Evolutionary conservation across 2,329 filamentous ascomycete species (phyloP).

Genomic region (Trichoderma afroharzianum): DNA sequence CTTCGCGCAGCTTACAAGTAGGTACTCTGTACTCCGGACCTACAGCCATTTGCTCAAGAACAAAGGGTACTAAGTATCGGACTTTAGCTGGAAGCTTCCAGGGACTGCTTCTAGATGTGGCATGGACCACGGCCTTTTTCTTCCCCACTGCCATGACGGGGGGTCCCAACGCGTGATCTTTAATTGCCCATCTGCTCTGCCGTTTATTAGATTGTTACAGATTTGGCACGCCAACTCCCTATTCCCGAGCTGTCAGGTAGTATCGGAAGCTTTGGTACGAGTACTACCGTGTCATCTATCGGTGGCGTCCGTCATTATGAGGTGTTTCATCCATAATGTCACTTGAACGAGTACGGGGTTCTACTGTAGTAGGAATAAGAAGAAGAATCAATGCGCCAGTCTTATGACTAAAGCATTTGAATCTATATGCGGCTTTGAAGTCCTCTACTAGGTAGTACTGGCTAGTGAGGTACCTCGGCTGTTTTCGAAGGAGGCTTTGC

Average conservation of each 20-base stretch:
- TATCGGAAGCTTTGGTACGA: neutral
- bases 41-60: neutral
- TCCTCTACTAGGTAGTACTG: neutral
- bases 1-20: neutral
- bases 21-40: neutral
- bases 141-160: neutral
- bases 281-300: neutral
- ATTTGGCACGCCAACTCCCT: neutral
- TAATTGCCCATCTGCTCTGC: neutral
- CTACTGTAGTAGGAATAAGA: neutral
- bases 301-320: neutral
- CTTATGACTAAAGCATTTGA: neutral
- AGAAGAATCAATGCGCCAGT: neutral
- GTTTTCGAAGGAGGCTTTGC: neutral
- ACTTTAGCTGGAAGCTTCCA: neutral
- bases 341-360: neutral
- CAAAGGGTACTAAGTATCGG: slow-evolving; percentile 2
- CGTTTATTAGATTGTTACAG: neutral
- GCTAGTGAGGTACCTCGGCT: neutral
- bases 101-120: neutral
- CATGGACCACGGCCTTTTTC: neutral
- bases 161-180: neutral
- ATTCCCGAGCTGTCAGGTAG: neutral
- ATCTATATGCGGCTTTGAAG: neutral
- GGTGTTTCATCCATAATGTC: neutral